Evolutionary conservation across 1,284 basidiomycete genomes (phyloP).

Genomic region (Ganoderma sinense): DNA sequence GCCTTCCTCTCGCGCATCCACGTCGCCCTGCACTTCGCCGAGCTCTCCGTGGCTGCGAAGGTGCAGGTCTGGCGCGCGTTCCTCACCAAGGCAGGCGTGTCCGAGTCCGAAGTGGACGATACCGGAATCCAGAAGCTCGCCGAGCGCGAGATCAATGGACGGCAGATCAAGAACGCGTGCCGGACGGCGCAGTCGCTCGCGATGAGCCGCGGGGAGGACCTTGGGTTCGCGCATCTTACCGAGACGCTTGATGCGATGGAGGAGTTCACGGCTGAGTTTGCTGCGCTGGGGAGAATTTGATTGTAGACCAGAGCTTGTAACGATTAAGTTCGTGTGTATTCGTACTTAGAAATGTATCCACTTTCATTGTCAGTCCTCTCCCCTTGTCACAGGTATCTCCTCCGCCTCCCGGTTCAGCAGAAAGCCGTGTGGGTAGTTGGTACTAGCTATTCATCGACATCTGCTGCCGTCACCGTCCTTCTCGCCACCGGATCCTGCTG

Average conservation of each 20-base stretch:
- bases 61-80: conserved; percentile 65
- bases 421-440: too few species aligned
- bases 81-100: conserved; percentile 46
- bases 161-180: conserved; percentile 61
- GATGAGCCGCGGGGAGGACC: neutral
- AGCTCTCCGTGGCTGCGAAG: conserved; percentile 56
- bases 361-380: too few species aligned
- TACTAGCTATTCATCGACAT: too few species aligned
- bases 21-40: conserved; percentile 66
- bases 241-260: conserved; percentile 45
- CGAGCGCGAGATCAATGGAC: neutral
- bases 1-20: conserved; percentile 76
- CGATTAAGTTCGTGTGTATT: neutral
- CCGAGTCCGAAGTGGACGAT: conserved; percentile 39
- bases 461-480: too few species aligned
- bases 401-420: too few species aligned
- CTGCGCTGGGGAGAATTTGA: neutral
- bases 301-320: neutral
- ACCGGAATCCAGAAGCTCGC: conserved; percentile 46
- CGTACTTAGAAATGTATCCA: too few species aligned
- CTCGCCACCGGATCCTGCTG: too few species aligned
- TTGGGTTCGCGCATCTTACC: conserved; percentile 25
- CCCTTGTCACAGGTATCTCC: too few species aligned
- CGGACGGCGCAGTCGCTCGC: conserved; percentile 34
- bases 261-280: conserved; percentile 26